Evolutionary conservation across 106 monocot species (phyloP).

Genomic region (Ottelia alismoides): DNA sequence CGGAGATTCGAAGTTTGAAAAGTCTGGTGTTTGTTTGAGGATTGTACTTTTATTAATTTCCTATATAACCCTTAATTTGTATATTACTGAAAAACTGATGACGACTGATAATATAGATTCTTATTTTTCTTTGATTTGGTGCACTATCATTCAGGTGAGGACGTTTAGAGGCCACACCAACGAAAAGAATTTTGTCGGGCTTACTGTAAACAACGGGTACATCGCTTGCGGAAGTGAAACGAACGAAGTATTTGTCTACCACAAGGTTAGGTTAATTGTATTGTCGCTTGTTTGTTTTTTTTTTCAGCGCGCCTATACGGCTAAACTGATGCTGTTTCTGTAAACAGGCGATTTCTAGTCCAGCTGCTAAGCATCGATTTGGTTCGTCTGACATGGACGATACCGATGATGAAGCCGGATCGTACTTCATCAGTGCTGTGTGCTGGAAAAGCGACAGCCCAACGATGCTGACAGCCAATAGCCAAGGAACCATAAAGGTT

Average conservation of each 20-base stretch:
- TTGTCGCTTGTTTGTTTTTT: too few species aligned
- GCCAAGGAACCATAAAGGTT: slow-evolving; percentile 92
- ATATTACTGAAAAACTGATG: too few species aligned
- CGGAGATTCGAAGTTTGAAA: too few species aligned
- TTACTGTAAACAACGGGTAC: slow-evolving; percentile 82
- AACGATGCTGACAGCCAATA: slow-evolving; percentile 90
- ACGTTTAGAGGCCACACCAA: slow-evolving; percentile 91
- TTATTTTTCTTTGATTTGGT: too few species aligned
- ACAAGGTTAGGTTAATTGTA: slow-evolving; percentile 91
- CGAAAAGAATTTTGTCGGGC: slow-evolving; percentile 97
- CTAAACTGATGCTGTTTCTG: too few species aligned
- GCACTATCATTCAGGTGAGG: too few species aligned
- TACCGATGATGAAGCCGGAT: slow-evolving; percentile 54
- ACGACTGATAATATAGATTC: too few species aligned
- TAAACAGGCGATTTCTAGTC: slow-evolving; percentile 82
- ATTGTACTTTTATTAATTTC: too few species aligned
- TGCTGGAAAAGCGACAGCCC: slow-evolving; percentile 98
- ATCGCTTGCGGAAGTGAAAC: slow-evolving; percentile 97
- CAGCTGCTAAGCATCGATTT: slow-evolving; percentile 77
- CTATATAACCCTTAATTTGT: too few species aligned
- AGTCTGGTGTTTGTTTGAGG: too few species aligned
- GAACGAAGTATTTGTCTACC: slow-evolving; percentile 92
- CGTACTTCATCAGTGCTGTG: slow-evolving; percentile 93
- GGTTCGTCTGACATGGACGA: slow-evolving; percentile 72
- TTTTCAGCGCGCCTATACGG: too few species aligned